Percentiles rank a stretch among this genome's conserved stretches.
These are phyloP conservation scores for Zygoascus meyerae DNA, from an alignment of 1,139 yeast species.

Conservation along the genomic window DNA sequence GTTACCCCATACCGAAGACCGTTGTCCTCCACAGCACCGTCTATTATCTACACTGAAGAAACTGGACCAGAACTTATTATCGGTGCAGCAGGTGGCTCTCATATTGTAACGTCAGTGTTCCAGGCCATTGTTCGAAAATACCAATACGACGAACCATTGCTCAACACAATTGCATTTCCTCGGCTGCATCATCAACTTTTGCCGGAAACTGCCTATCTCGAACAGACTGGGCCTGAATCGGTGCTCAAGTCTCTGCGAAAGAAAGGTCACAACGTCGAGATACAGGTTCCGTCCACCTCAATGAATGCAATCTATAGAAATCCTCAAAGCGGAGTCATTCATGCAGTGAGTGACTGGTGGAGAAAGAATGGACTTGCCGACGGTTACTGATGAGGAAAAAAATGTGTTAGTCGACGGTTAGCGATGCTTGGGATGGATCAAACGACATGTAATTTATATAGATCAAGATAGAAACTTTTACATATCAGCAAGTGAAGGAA, in stretches of 20 bases:
- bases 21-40: slow-evolving; percentile 75
- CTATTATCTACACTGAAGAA: slow-evolving; percentile 48
- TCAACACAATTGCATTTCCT: slow-evolving; percentile 70
- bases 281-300: slow-evolving; percentile 40
- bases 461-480: no score
- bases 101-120: slow-evolving; percentile 78
- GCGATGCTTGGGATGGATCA: no score
- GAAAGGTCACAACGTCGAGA: slow-evolving; percentile 40
- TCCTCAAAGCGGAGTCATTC: slow-evolving; percentile 36
- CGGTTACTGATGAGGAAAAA: slow-evolving; percentile 35
- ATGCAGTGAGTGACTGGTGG: slow-evolving; percentile 56
- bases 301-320: slow-evolving; percentile 44
- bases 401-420: no score
- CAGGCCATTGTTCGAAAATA: slow-evolving; percentile 70
- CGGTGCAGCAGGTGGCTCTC: slow-evolving; percentile 94
- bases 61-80: slow-evolving; percentile 57
- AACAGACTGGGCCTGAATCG: slow-evolving; percentile 36
- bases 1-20: slow-evolving; percentile 76
- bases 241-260: slow-evolving; percentile 30
- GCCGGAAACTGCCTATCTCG: slow-evolving; percentile 65
- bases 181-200: slow-evolving; percentile 84
- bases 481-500: no score
- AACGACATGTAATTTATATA: no score
- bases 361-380: slow-evolving; percentile 47
- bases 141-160: slow-evolving; percentile 50